These are phyloP conservation scores for Epichloe elymi DNA, from an alignment of 2,329 filamentous ascomycete species.

Conservation along the genomic window DNA sequence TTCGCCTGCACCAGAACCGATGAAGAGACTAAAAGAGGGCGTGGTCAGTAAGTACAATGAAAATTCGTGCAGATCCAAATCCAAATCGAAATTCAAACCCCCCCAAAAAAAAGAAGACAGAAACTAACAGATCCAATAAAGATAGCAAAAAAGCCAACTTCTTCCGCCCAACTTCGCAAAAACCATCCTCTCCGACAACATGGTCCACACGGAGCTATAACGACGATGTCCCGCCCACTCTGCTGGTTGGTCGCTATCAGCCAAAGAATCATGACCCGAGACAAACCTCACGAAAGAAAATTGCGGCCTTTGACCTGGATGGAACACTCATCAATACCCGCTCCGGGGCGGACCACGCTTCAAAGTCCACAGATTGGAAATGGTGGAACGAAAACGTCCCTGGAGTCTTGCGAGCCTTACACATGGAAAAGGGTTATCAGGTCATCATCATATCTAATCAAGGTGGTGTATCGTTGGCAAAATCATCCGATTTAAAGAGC, in stretches of 20 bases:
- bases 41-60: not conserved
- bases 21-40: slow-evolving; percentile 26
- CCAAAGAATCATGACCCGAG: slow-evolving; percentile 25
- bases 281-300: slow-evolving; percentile 32
- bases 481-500: slow-evolving; percentile 53
- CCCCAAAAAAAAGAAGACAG: slow-evolving; percentile 20
- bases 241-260: slow-evolving; percentile 64
- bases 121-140: slow-evolving; percentile 31
- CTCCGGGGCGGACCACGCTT: slow-evolving; percentile 68
- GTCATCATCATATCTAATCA: slow-evolving; percentile 83
- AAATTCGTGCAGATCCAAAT: not conserved
- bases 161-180: slow-evolving; percentile 78
- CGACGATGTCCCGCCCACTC: slow-evolving; percentile 36
- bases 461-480: slow-evolving; percentile 63
- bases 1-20: slow-evolving; percentile 32
- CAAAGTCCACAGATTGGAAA: slow-evolving; percentile 69
- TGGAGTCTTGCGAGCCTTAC: slow-evolving; percentile 49
- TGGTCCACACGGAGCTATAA: slow-evolving; percentile 55
- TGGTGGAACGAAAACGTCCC: slow-evolving; percentile 79
- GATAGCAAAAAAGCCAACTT: slow-evolving; percentile 68
- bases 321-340: slow-evolving; percentile 72
- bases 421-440: slow-evolving; percentile 55
- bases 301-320: slow-evolving; percentile 68
- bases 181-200: slow-evolving; percentile 58
- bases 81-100: accelerated